Conservation (phyloP, 345 rosid species). For the Syzygium grande region DNA sequence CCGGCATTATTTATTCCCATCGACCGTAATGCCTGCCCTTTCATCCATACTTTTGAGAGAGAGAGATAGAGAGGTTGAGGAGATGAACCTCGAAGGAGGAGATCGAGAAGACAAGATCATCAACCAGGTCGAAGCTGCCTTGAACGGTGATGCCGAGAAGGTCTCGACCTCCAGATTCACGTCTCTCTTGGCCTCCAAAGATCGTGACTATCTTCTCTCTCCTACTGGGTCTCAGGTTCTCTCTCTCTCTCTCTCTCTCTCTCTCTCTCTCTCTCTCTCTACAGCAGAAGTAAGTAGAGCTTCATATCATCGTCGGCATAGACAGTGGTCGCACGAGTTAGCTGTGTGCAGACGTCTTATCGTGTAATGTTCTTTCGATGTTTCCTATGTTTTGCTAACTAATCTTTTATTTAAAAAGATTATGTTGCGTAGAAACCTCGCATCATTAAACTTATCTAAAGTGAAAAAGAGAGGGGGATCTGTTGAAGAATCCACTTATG, state of each 20-base stretch:
- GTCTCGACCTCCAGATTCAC: slow-evolving; percentile 14
- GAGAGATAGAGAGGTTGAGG: slow-evolving; percentile 3
- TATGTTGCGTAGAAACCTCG: not conserved
- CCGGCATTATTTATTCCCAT: not conserved
- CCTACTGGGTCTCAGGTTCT: slow-evolving; percentile 29
- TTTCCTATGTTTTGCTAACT: not conserved
- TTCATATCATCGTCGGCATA: not conserved
- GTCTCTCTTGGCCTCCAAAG: slow-evolving; percentile 34
- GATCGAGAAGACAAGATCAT: not conserved
- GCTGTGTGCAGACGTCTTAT: not conserved
- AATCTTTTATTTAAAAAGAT: not conserved
- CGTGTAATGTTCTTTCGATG: not conserved
- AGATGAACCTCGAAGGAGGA: slow-evolving; percentile 2
- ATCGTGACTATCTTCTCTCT: slow-evolving; percentile 48
- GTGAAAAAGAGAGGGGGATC: not conserved
- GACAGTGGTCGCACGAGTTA: not conserved
- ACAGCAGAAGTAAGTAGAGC: not conserved
- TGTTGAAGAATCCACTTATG: not conserved
- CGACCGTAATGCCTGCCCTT: not conserved
- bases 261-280: not conserved
- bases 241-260: not conserved
- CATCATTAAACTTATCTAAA: not conserved
- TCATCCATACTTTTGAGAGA: not conserved
- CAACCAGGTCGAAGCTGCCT: slow-evolving; percentile 4
- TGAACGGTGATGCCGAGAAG: not conserved